These are phyloP conservation scores for Fusarium pseudonygamai DNA, from an alignment of 2,329 filamentous ascomycete species.

Conservation along the genomic window DNA sequence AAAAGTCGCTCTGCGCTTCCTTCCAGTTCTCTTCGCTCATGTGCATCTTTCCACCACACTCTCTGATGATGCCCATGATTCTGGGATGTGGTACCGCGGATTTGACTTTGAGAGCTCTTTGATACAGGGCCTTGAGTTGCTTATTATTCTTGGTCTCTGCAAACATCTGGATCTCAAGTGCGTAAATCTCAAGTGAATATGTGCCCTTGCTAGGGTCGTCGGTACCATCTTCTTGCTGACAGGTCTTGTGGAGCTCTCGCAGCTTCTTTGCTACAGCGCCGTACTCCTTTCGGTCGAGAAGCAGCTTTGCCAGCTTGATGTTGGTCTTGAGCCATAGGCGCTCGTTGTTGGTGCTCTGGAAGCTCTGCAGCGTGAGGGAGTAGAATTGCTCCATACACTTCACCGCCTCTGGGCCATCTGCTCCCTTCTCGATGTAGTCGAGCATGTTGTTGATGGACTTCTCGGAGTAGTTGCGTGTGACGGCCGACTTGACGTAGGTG, in stretches of 20 bases:
- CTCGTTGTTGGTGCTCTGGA: conserved; percentile 98
- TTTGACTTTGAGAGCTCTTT: conserved; percentile 88
- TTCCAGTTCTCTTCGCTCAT: conserved; percentile 99
- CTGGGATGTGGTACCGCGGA: conserved; percentile 99
- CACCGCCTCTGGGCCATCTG: conserved; percentile 72
- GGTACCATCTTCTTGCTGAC: conserved; percentile 84
- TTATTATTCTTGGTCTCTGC: conserved; percentile 98
- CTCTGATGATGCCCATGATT: conserved; percentile 98
- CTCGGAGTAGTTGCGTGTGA: conserved; percentile 97
- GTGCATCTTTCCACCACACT: conserved; percentile 99
- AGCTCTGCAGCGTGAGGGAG: conserved; percentile 89
- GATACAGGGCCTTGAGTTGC: conserved; percentile 90
- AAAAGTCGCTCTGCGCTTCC: conserved; percentile 96
- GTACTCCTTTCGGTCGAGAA: conserved; percentile 93
- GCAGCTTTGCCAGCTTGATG: conserved; percentile 92
- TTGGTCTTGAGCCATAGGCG: conserved; percentile 97
- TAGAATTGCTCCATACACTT: conserved; percentile 96
- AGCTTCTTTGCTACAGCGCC: conserved; percentile 81
- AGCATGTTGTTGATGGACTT: conserved; percentile 99
- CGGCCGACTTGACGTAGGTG: conserved; percentile 95
- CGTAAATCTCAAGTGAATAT: conserved; percentile 94
- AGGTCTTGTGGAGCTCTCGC: conserved; percentile 86
- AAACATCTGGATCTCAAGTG: conserved; percentile 98
- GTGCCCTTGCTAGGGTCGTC: conserved; percentile 97
- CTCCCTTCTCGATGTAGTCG: conserved; percentile 95